Evolutionary conservation across 1,139 yeast species (phyloP), one percentile per base, ranked within the genome.

Genomic region (Diutina catenulata): DNA sequence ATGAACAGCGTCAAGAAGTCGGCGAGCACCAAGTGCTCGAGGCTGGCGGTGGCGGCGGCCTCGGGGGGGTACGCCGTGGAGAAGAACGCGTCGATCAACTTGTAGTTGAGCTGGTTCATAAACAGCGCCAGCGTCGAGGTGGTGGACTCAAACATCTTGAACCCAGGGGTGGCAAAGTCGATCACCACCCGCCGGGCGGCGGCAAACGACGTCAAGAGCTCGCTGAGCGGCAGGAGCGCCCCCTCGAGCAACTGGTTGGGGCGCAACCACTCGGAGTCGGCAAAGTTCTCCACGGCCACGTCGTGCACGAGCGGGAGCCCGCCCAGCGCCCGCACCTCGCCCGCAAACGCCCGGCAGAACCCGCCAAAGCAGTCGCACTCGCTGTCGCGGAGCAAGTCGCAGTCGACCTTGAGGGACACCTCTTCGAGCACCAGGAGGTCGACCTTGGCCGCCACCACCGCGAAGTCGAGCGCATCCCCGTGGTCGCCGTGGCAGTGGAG

Each of bases 1-100:
- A 63, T 50, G 45, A 62, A 63, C 3, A 65, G 59, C 1, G 67
- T 62, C 37, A 63, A 49, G 41, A 63, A 62, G 43, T 63, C 68
- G 2, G 64, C 62, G 18, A 62, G 43, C 41, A 59, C 62, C 27
- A 62, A 45, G 2, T 59, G 52, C 31, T 46, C 51, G 28, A 63
- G 45, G 31, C 49, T 15, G 41, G 39, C 10, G 40, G 36, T 22
- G 19, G 13, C 11, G 6, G n/a, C 24, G 19, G 24, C 33, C 7
- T 27, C 42, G 5, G 46, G 38, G 1, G 53, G 41, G 37, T 56
- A 50, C 37, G 60, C 54, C 36, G 57, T 46, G 16, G 58, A 44
- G 40, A 63, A 60, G 39, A 62, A 62, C 14, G 65, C 61, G 41
- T 61, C 65, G 52, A 62, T 56, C 18, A 62, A 45, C 36, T 61